Evolutionary conservation across 257 asterid genomes (phyloP), one percentile per base, ranked within the genome.

Genomic region (Penstemon eatonii): DNA sequence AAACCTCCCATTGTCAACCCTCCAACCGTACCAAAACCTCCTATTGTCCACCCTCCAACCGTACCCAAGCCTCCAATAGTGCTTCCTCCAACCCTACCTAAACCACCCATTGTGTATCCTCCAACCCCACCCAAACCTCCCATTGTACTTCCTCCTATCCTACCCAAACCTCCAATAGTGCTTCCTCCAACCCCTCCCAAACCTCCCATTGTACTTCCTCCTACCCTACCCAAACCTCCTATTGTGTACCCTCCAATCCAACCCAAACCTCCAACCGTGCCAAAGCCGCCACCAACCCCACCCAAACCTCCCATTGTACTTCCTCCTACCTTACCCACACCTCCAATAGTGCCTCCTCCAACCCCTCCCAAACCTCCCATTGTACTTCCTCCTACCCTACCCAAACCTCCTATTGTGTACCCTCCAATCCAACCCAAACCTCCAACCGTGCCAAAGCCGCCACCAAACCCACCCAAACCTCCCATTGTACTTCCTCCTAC

Each of bases 121-220:
- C 83, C 77, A 5, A n/a, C n/a, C 40, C 13, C 65, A 6, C 80
- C 75, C 42, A 74, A 72, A 36, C 89, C 89, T 6, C 89, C 86
- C 0, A 4, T 69, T 4, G 72, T 76, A 2, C 11, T 64, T 0
- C 88, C 88, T 1, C 79, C 82, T 1, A 3, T 11, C 7, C 18
- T 25, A 0, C 79, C 85, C 4, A 65, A 65, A 7, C 77, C 76
- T 5, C 78, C 78, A 0, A 3, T 43, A 3, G 52, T 66, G 3
- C 33, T 25, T 3, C 83, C 83, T n/a, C 81, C 81, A 0, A 13
- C 7, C 5, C 42, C 8, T 1, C 60, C 71, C 43, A 56, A 56
- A 36, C 85, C 80, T 36, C 86, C 81, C 0, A 13, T 49, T 1
- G 67, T 73, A 0, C 6, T 66, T 1, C 3, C 63, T 68, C 0